Conservation (phyloP, 2,329 filamentous ascomycete genomes). For the Clarireedia hainanense region DNA sequence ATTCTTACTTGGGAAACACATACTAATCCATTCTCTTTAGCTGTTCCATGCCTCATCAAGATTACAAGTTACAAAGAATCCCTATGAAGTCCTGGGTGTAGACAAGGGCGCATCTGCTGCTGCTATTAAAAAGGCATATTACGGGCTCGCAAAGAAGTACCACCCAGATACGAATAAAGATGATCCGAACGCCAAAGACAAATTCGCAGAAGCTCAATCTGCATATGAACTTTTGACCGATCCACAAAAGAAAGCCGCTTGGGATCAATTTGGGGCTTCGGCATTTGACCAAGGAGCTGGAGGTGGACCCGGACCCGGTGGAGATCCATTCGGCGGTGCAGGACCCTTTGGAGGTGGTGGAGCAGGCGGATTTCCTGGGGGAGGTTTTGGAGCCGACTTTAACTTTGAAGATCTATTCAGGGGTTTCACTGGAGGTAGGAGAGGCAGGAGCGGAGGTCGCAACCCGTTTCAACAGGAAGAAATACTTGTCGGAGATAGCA, state of each 20-base stretch:
- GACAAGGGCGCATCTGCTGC: constrained; percentile 68
- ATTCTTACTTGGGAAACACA: neutral
- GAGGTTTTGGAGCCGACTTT: constrained; percentile 70
- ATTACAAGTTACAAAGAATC: constrained; percentile 51
- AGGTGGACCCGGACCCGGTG: constrained; percentile 48
- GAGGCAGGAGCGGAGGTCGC: constrained; percentile 39
- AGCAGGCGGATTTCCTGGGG: constrained; percentile 44
- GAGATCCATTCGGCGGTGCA: constrained; percentile 54
- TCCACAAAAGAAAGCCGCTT: constrained; percentile 85
- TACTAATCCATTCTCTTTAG: constrained; percentile 13
- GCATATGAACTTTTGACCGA: constrained; percentile 94
- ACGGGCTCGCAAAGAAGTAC: constrained; percentile 93
- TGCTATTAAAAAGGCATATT: constrained; percentile 98
- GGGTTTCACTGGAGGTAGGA: constrained; percentile 53
- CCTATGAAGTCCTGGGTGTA: constrained; percentile 82
- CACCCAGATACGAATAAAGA: constrained; percentile 99
- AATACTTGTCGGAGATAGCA: constrained; percentile 86
- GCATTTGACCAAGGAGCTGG: constrained; percentile 70
- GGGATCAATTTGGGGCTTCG: constrained; percentile 80
- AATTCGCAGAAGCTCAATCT: constrained; percentile 84
- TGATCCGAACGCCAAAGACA: constrained; percentile 73
- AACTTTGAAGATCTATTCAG: constrained; percentile 96
- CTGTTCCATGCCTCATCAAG: constrained; percentile 26
- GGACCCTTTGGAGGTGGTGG: constrained; percentile 51
- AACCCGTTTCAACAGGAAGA: constrained; percentile 68